A percentile compares a stretch with the other conserved stretches of the same genome.
phyloP scores from a whole-genome alignment of 192 early-diverging fungal genomes.

The Coemansia sp. region DNA sequence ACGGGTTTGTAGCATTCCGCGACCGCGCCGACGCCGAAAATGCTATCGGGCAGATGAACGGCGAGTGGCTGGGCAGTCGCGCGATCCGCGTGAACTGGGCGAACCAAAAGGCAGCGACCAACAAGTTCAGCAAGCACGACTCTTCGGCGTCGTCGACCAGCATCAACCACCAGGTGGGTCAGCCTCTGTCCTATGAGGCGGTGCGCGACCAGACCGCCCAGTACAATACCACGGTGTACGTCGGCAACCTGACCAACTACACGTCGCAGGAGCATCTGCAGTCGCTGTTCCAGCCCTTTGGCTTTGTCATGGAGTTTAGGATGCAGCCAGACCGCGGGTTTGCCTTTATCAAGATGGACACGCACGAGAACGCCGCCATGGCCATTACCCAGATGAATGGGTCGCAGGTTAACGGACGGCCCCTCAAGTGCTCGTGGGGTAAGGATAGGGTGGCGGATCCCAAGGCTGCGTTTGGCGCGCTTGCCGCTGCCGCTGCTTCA shows the following conservation, averaged over 20 bases:
- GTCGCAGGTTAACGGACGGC: slow-evolving; percentile 68
- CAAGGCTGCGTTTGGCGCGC: slow-evolving; percentile 45
- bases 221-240: slow-evolving; percentile 87
- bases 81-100: slow-evolving; percentile 94
- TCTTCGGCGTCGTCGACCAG: not conserved
- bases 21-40: slow-evolving; percentile 85
- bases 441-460: slow-evolving; percentile 69
- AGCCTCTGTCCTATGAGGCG: slow-evolving; percentile 64
- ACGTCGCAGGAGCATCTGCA: slow-evolving; percentile 69
- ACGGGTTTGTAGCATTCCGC: slow-evolving; percentile 89
- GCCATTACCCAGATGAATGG: slow-evolving; percentile 85
- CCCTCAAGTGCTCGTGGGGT: slow-evolving; percentile 87
- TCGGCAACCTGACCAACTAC: slow-evolving; percentile 82
- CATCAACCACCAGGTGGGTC: not conserved
- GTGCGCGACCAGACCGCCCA: slow-evolving; percentile 73
- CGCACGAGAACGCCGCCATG: slow-evolving; percentile 85
- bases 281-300: slow-evolving; percentile 76
- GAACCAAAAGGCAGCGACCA: slow-evolving; percentile 68
- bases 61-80: slow-evolving; percentile 82
- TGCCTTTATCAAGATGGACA: slow-evolving; percentile 91
- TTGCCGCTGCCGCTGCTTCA: slow-evolving; percentile 33
- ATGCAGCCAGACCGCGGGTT: slow-evolving; percentile 90
- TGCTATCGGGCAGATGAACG: slow-evolving; percentile 86
- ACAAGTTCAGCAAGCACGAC: slow-evolving; percentile 19
- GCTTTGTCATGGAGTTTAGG: slow-evolving; percentile 75